phyloP scores from a whole-genome alignment of 306 rosid genomes.

The Hylodesmum podocarpum region DNA sequence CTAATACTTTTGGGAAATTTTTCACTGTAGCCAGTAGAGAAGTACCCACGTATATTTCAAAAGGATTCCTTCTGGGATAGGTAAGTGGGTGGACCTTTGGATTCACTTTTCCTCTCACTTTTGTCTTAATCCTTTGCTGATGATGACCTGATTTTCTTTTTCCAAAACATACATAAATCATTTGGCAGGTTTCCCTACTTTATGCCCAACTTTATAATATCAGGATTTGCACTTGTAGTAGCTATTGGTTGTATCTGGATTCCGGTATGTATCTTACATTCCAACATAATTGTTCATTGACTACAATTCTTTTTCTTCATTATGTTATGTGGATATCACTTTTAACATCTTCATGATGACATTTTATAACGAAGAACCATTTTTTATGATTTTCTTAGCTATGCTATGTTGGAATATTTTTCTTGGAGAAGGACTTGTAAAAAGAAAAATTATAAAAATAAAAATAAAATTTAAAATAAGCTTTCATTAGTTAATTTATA shows the following conservation, averaged over 20 bases:
- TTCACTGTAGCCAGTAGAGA: conserved; percentile 70
- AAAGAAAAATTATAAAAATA: too few species aligned
- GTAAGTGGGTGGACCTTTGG: conserved; percentile 45
- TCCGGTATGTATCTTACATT: conserved; percentile 37
- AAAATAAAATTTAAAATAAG: too few species aligned
- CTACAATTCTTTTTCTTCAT: neutral
- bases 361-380: neutral
- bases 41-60: conserved; percentile 68
- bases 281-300: neutral
- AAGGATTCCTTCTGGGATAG: conserved; percentile 67
- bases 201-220: conserved; percentile 42
- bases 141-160: neutral
- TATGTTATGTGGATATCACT: neutral
- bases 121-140: neutral
- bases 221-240: conserved; percentile 27
- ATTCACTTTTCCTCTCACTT: neutral
- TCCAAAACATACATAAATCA: neutral
- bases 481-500: too few species aligned
- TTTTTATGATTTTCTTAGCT: too few species aligned
- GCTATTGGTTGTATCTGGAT: conserved; percentile 44
- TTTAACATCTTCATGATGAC: neutral
- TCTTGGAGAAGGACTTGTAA: too few species aligned
- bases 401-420: too few species aligned
- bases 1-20: conserved; percentile 7
- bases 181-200: conserved; percentile 48